These are phyloP conservation scores for Deinandra increscens DNA, from an alignment of 129 eudicot genomes.

Conservation along the genomic window DNA sequence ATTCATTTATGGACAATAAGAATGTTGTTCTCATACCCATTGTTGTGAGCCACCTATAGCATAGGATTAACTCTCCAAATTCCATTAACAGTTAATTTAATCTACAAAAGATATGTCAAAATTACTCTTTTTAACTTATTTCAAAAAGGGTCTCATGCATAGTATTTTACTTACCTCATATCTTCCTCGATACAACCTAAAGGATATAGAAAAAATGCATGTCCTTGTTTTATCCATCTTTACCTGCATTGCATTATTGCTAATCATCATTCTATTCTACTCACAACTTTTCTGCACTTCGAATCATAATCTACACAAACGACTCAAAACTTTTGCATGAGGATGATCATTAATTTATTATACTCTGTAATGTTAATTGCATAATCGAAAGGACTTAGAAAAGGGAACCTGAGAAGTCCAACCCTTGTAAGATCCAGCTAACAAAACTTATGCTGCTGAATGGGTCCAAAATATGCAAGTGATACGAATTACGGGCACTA, in stretches of 20 bases:
- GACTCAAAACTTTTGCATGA: too few species aligned
- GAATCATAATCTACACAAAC: too few species aligned
- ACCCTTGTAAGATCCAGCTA: slow-evolving; percentile 82
- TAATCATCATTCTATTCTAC: too few species aligned
- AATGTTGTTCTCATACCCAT: slow-evolving; percentile 66
- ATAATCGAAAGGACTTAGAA: background rate
- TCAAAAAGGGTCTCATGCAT: background rate
- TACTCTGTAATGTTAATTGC: background rate
- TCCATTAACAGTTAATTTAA: slow-evolving; percentile 86
- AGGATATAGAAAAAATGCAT: slow-evolving; percentile 53
- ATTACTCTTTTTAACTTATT: background rate
- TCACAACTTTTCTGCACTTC: too few species aligned
- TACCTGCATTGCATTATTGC: slow-evolving; percentile 43
- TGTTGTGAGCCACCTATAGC: slow-evolving; percentile 54
- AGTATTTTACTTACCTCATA: slow-evolving; percentile 52
- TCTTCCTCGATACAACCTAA: slow-evolving; percentile 78
- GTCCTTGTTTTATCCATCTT: slow-evolving; percentile 73
- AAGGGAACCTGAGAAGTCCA: slow-evolving; percentile 76
- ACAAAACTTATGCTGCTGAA: slow-evolving; percentile 69
- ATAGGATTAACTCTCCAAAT: slow-evolving; percentile 75
- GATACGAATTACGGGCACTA: slow-evolving; percentile 55
- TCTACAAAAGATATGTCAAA: slow-evolving; percentile 41
- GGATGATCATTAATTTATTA: background rate
- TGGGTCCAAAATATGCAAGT: slow-evolving; percentile 65
- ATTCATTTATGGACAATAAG: slow-evolving; percentile 36